Evolutionary conservation across 179 eudicot species (phyloP).

Genomic region (Nepenthes alata): DNA sequence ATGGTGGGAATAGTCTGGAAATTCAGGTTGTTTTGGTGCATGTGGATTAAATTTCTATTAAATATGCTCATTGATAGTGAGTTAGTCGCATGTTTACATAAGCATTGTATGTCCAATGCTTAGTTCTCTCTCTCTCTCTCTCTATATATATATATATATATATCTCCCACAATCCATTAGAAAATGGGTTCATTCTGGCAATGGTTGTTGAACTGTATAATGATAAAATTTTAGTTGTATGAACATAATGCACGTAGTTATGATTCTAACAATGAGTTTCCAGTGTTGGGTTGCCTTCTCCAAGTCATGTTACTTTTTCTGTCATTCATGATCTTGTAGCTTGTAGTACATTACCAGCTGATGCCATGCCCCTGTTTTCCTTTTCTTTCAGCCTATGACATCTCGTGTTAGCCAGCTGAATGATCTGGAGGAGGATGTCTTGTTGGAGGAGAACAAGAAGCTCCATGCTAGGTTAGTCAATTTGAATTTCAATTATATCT

Average conservation of each 20-base stretch:
- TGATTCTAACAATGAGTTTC: too few species aligned
- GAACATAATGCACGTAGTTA: too few species aligned
- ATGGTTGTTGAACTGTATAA: too few species aligned
- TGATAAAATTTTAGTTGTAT: too few species aligned
- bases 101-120: too few species aligned
- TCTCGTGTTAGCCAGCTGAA: conserved; percentile 14
- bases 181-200: too few species aligned
- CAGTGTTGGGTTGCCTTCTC: too few species aligned
- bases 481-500: background rate
- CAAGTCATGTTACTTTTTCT: too few species aligned
- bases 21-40: conserved; percentile 18
- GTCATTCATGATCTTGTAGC: too few species aligned
- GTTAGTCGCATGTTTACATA: background rate
- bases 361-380: conserved; percentile 13
- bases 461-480: conserved; percentile 48
- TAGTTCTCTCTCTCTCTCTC: too few species aligned
- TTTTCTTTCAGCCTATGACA: conserved; percentile 30
- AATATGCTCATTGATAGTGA: background rate
- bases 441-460: conserved; percentile 39
- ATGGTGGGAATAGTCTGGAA: conserved; percentile 14
- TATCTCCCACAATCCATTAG: too few species aligned
- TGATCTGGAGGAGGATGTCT: conserved; percentile 17
- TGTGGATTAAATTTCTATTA: background rate
- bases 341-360: background rate
- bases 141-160: too few species aligned